phyloP scores from a whole-genome alignment of 495 filamentous ascomycete genomes.

The Penicillium taxi region DNA sequence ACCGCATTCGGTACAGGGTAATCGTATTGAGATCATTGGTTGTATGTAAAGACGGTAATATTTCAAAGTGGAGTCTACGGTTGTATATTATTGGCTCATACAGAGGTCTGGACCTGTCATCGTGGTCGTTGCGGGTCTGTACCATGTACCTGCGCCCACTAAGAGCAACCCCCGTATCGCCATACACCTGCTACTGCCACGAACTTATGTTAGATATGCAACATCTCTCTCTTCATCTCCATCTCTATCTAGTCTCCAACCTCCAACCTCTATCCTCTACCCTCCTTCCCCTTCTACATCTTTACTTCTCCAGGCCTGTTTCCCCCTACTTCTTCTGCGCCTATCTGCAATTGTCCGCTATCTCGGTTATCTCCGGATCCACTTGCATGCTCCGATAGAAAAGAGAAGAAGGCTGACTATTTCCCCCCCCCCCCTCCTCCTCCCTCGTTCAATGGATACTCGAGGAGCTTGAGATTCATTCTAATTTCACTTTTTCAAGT shows the following conservation, averaged over 20 bases:
- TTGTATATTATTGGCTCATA: background rate
- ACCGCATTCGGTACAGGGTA: constrained; percentile 18
- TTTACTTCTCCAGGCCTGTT: constrained; percentile 1
- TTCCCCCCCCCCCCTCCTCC: background rate
- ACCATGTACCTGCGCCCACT: background rate
- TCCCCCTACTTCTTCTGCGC: too few relatives aligned
- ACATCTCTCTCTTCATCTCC: constrained; percentile 7
- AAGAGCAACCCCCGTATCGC: background rate
- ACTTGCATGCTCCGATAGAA: constrained; percentile 10
- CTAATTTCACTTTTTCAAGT: constrained; percentile 3
- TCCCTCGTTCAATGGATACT: constrained; percentile 8
- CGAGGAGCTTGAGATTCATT: constrained; percentile 3
- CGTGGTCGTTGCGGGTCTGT: background rate
- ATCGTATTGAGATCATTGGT: constrained; percentile 14
- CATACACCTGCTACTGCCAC: constrained; percentile 18
- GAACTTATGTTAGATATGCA: constrained; percentile 1
- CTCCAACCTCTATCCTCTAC: constrained; percentile 3
- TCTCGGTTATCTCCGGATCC: constrained; percentile 36
- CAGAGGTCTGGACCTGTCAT: background rate
- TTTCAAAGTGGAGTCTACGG: background rate
- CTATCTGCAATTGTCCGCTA: constrained; percentile 28
- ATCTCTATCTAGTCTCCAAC: constrained; percentile 2
- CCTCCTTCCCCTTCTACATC: constrained; percentile 1
- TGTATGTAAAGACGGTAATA: too few relatives aligned
- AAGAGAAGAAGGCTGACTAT: background rate